phyloP scores from a whole-genome alignment of 164 flowering plant genomes.

The Macadamia tetraphylla region DNA sequence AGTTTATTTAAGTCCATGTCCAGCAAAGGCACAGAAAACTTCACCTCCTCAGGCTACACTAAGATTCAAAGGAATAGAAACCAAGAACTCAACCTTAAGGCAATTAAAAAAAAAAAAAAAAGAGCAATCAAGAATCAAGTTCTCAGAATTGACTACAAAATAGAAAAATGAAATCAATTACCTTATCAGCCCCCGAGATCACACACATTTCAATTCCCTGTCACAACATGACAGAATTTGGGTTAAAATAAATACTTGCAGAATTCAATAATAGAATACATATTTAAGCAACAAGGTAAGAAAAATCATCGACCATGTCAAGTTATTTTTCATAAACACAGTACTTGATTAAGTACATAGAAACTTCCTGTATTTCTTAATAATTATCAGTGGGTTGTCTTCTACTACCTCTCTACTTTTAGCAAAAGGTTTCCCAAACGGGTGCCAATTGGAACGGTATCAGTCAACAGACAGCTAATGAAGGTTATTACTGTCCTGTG shows the following conservation, averaged over 20 bases:
- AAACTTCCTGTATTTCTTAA: too few species aligned
- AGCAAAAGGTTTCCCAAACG: too few species aligned
- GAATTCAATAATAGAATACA: not conserved
- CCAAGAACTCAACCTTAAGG: constrained; percentile 9
- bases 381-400: too few species aligned
- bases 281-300: too few species aligned
- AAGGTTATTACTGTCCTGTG: too few species aligned
- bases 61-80: constrained; percentile 33
- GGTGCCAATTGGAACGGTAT: too few species aligned
- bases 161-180: constrained; percentile 17
- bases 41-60: constrained; percentile 90
- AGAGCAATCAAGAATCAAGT: not conserved
- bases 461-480: too few species aligned
- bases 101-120: not conserved
- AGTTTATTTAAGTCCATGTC: constrained; percentile 73
- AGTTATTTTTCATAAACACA: too few species aligned
- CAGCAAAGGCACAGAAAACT: constrained; percentile 71
- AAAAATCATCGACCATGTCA: too few species aligned
- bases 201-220: constrained; percentile 83
- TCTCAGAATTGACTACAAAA: not conserved
- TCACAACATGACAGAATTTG: constrained; percentile 8
- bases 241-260: not conserved
- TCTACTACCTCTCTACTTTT: too few species aligned
- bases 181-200: constrained; percentile 66
- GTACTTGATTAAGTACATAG: too few species aligned